phyloP scores from a whole-genome alignment of 148 eudicot species.

The Heliamphora exappendiculata region DNA sequence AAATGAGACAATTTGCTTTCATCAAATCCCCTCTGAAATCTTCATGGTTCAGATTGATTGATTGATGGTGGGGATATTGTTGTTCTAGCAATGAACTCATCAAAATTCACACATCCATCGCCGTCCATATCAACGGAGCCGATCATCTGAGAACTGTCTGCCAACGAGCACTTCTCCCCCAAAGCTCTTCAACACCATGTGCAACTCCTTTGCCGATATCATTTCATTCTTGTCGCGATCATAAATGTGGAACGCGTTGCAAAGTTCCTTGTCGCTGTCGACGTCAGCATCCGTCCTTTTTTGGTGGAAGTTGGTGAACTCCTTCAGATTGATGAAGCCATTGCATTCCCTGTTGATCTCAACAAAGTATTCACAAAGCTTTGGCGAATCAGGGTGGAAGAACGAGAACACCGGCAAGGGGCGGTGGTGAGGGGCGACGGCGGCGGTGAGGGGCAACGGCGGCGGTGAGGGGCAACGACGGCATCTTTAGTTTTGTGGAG shows the following conservation, averaged over 20 bases:
- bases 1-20: no score
- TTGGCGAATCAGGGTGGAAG: no score
- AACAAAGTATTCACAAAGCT: no score
- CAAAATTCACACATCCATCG: conserved; percentile 67
- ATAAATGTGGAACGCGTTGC: conserved; percentile 58
- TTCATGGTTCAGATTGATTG: no score
- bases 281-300: conserved; percentile 26
- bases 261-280: conserved; percentile 31
- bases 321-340: conserved; percentile 58
- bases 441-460: no score
- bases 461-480: no score
- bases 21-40: no score
- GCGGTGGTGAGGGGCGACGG: no score
- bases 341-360: conserved; percentile 78
- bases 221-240: conserved; percentile 60
- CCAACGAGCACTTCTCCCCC: conserved; percentile 50
- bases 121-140: conserved; percentile 57
- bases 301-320: conserved; percentile 52
- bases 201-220: conserved; percentile 61
- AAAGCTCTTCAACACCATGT: conserved; percentile 47
- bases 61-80: no score
- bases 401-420: no score
- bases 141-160: conserved; percentile 63
- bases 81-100: no score
- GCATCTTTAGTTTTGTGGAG: no score